Conservation (phyloP, 768 basidiomycete genomes). For the Boletus patriciae region DNA sequence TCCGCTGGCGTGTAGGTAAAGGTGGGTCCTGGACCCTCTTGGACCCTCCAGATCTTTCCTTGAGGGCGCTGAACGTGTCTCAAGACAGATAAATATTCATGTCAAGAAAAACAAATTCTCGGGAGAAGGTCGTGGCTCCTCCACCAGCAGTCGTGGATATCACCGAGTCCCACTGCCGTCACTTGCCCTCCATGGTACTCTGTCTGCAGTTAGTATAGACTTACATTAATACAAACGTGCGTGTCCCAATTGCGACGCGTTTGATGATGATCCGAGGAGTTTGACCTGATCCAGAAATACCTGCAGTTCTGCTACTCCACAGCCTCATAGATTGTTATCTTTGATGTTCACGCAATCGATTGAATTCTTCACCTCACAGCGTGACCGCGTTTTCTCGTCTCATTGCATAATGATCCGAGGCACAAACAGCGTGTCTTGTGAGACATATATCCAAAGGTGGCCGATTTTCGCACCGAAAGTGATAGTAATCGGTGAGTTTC, state of each 20-base stretch:
- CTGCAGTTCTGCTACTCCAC: background rate
- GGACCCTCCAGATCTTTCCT: background rate
- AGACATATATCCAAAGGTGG: background rate
- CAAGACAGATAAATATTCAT: background rate
- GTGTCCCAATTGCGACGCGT: background rate
- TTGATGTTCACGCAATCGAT: slow-evolving; percentile 5
- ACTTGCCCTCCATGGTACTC: background rate
- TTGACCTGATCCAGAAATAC: background rate
- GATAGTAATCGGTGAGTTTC: background rate
- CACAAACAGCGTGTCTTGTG: slow-evolving; percentile 2
- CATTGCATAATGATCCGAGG: slow-evolving; percentile 14
- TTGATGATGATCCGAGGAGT: slow-evolving; percentile 23
- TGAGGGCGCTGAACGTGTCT: background rate
- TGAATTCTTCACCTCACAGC: slow-evolving; percentile 1
- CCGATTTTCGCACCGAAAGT: background rate
- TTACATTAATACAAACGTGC: background rate
- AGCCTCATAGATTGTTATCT: background rate
- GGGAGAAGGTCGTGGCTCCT: background rate
- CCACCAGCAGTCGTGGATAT: background rate
- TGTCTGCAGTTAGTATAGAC: background rate
- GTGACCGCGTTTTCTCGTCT: slow-evolving; percentile 3
- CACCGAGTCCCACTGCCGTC: slow-evolving; percentile 1
- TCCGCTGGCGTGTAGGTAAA: background rate
- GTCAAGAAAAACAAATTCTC: background rate
- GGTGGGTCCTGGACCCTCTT: background rate